Evolutionary conservation across 2,329 filamentous ascomycete species (phyloP).

Genomic region (Biscogniauxia sp.): DNA sequence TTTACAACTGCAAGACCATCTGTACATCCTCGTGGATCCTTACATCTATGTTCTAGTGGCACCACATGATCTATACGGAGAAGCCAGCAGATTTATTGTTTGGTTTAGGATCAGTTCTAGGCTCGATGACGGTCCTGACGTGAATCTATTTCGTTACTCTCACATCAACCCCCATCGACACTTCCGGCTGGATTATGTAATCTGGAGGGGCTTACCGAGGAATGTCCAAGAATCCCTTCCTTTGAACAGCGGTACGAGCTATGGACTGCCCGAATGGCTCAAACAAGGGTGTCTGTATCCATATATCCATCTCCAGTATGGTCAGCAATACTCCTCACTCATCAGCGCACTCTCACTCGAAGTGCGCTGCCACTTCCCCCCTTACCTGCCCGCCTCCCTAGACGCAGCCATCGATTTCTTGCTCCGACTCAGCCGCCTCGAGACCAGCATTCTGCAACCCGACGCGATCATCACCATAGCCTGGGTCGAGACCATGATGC

Average conservation of each 20-base stretch:
- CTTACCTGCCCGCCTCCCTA: too few species aligned
- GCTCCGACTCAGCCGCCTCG: not conserved
- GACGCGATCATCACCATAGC: not conserved
- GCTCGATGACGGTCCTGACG: not conserved
- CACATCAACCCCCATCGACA: constrained; percentile 9
- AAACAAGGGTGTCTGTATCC: not conserved
- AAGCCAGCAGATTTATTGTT: not conserved
- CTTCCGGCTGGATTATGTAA: constrained; percentile 1
- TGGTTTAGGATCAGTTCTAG: constrained; percentile 6
- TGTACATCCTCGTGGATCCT: not conserved
- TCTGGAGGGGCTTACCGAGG: not conserved
- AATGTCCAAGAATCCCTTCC: not conserved
- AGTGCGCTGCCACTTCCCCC: too few species aligned
- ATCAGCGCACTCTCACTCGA: not conserved
- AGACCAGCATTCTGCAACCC: not conserved
- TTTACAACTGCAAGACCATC: not conserved
- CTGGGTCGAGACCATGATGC: not conserved
- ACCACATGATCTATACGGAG: not conserved
- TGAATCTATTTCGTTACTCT: constrained; percentile 4
- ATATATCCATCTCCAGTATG: not conserved
- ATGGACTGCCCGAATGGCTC: not conserved
- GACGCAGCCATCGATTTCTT: too few species aligned
- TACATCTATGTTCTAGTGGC: not conserved
- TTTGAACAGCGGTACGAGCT: not conserved
- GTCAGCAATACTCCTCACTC: not conserved